phyloP scores from a whole-genome alignment of 805 yeast species.

The Starmerella stigmatis region DNA sequence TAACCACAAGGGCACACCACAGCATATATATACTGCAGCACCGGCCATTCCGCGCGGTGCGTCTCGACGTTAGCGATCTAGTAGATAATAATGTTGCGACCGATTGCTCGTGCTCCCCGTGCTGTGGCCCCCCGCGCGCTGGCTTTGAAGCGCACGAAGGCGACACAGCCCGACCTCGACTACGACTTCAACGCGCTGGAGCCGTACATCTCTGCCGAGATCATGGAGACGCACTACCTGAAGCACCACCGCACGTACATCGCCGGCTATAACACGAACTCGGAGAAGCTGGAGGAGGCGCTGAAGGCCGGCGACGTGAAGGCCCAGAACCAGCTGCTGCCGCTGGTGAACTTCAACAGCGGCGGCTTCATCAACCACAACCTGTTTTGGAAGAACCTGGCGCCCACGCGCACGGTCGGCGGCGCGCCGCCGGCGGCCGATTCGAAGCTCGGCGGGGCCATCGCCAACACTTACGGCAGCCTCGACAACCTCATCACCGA shows the following conservation, averaged over 20 bases:
- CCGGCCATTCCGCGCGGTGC: background rate
- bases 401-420: slow-evolving; percentile 67
- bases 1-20: too few relatives aligned
- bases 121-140: slow-evolving; percentile 6
- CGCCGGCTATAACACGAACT: slow-evolving; percentile 67
- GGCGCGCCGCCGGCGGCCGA: slow-evolving; percentile 51
- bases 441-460: slow-evolving; percentile 49
- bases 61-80: background rate
- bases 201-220: slow-evolving; percentile 76
- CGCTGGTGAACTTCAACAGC: slow-evolving; percentile 77
- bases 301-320: slow-evolving; percentile 47
- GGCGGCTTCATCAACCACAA: slow-evolving; percentile 86
- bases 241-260: slow-evolving; percentile 92
- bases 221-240: slow-evolving; percentile 73
- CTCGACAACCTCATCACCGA: slow-evolving; percentile 53
- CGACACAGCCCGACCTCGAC: slow-evolving; percentile 68
- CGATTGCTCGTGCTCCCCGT: slow-evolving; percentile 9
- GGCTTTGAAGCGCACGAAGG: slow-evolving; percentile 26
- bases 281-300: slow-evolving; percentile 64
- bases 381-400: slow-evolving; percentile 77
- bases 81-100: slow-evolving; percentile 11
- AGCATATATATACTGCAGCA: too few relatives aligned
- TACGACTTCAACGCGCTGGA: slow-evolving; percentile 80
- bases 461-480: slow-evolving; percentile 56
- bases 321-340: slow-evolving; percentile 50